phyloP scores from a whole-genome alignment of 2,329 filamentous ascomycete genomes.

The Chrysosporium keratinophilum region DNA sequence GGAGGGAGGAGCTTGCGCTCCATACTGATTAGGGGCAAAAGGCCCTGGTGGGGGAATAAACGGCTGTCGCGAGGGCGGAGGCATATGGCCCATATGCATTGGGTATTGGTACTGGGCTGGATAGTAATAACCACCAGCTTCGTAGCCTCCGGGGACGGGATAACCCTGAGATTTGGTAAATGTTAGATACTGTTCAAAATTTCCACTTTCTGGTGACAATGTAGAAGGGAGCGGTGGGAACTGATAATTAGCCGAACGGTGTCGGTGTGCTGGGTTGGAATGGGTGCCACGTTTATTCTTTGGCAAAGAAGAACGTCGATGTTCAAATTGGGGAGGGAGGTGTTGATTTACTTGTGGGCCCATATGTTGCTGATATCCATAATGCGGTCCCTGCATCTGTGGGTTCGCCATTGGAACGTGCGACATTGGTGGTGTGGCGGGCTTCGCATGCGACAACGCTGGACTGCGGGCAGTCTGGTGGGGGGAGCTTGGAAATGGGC shows the following conservation, averaged over 20 bases:
- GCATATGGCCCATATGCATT: slow-evolving; percentile 24
- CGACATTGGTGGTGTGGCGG: slow-evolving; percentile 60
- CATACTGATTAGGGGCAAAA: slow-evolving; percentile 46
- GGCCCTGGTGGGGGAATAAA: slow-evolving; percentile 38
- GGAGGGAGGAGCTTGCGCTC: slow-evolving; percentile 35
- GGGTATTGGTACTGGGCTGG: slow-evolving; percentile 26
- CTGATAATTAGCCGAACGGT: slow-evolving; percentile 16
- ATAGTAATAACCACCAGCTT: slow-evolving; percentile 40
- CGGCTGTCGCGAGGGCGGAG: slow-evolving; percentile 36
- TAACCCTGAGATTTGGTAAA: slow-evolving; percentile 54
- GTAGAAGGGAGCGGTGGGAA: slow-evolving; percentile 32
- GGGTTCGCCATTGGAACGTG: slow-evolving; percentile 58
- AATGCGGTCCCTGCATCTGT: slow-evolving; percentile 52
- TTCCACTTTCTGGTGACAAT: slow-evolving; percentile 57
- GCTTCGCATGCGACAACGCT: slow-evolving; percentile 54
- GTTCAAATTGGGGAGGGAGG: slow-evolving; percentile 25
- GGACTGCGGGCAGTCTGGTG: slow-evolving; percentile 56
- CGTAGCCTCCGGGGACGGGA: slow-evolving; percentile 34
- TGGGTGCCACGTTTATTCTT: slow-evolving; percentile 23
- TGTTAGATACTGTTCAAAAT: slow-evolving; percentile 66
- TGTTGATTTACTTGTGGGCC: slow-evolving; percentile 50
- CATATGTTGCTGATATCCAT: slow-evolving; percentile 49
- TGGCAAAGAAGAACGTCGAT: slow-evolving; percentile 29
- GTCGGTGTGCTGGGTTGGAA: slow-evolving; percentile 19
- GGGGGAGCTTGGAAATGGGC: slow-evolving; percentile 53